phyloP scores from a whole-genome alignment of 2,329 filamentous ascomycete species.

The Clonostachys rhizophaga region DNA sequence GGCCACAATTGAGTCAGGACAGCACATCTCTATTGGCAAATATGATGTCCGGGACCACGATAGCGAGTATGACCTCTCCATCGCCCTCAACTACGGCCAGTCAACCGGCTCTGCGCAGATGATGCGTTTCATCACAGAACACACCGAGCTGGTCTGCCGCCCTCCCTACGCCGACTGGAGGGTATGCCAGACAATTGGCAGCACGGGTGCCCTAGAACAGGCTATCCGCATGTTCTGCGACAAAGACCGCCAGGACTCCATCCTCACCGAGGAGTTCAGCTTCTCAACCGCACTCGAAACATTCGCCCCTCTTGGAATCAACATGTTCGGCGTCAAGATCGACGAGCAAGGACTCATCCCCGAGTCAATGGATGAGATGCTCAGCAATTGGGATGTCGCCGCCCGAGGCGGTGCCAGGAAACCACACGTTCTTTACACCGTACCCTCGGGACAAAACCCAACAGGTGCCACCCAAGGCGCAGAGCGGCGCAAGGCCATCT shows the following conservation, averaged over 20 bases:
- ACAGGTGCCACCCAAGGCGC: conserved; percentile 77
- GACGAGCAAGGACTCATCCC: conserved; percentile 51
- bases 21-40: conserved; percentile 68
- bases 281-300: conserved; percentile 71
- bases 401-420: conserved; percentile 38
- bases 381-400: conserved; percentile 42
- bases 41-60: conserved; percentile 63
- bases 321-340: conserved; percentile 42
- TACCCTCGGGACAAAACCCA: conserved; percentile 81
- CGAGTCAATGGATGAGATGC: conserved; percentile 42
- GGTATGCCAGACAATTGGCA: conserved; percentile 78
- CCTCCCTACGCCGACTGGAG: conserved; percentile 91
- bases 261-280: conserved; percentile 87
- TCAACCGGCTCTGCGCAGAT: conserved; percentile 82
- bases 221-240: conserved; percentile 76
- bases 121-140: conserved; percentile 87
- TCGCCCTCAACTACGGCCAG: conserved; percentile 91
- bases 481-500: conserved; percentile 66
- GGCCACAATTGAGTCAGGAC: conserved; percentile 56
- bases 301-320: conserved; percentile 46
- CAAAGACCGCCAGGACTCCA: conserved; percentile 63
- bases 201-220: conserved; percentile 81
- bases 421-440: conserved; percentile 54
- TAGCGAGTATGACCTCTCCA: conserved; percentile 66
- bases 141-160: conserved; percentile 84